Conservation (phyloP, 805 yeast species). For the Saturnispora hagleri region DNA sequence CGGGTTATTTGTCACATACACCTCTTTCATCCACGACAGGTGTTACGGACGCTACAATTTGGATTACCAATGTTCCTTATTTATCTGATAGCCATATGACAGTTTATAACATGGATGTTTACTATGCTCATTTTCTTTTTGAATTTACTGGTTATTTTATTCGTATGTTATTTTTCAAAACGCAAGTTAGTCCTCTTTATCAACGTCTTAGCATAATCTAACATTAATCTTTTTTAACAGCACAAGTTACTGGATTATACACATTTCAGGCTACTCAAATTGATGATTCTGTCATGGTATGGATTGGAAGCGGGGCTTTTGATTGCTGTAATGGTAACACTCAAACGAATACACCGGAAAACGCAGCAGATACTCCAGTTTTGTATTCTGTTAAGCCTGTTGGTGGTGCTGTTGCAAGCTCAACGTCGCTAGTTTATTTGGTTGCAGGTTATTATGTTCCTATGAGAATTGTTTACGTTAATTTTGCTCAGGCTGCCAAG, state of each 20-base stretch:
- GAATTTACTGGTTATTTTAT: conserved; percentile 14
- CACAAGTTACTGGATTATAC: conserved; percentile 25
- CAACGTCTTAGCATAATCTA: neutral
- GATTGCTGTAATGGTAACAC: conserved; percentile 25
- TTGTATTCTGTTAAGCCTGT: conserved; percentile 4
- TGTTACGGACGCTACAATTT: neutral
- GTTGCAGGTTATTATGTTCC: conserved; percentile 13
- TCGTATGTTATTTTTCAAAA: conserved; percentile 5
- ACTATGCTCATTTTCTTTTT: conserved; percentile 5
- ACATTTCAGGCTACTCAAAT: conserved; percentile 15
- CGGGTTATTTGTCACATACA: neutral
- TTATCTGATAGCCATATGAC: neutral
- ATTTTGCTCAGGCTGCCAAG: conserved; percentile 6
- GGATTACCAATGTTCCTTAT: neutral
- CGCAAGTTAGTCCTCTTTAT: neutral
- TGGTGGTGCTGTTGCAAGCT: neutral
- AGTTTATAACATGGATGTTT: neutral
- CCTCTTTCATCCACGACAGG: neutral
- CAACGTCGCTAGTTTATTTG: conserved; percentile 5
- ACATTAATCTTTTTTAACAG: neutral
- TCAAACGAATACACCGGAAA: neutral
- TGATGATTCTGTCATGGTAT: conserved; percentile 28
- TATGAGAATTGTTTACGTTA: conserved; percentile 14
- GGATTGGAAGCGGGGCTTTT: conserved; percentile 26
- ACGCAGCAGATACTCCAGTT: conserved; percentile 3